phyloP scores from a whole-genome alignment of 495 filamentous ascomycete species.

The Pyronema domesticum region DNA sequence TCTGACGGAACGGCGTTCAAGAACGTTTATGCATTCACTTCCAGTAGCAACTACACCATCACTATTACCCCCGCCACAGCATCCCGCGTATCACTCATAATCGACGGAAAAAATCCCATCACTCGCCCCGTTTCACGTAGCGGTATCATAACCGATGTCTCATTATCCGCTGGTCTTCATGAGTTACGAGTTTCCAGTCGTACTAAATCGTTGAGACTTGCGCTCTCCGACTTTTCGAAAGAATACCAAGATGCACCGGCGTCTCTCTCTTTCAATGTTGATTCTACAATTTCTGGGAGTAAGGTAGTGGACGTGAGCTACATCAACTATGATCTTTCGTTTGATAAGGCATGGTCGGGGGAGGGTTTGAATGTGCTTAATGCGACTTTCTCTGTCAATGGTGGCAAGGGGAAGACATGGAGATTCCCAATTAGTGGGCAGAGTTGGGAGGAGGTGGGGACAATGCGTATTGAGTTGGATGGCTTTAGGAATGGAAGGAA shows the following conservation, averaged over 20 bases:
- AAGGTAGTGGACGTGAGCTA: conserved; percentile 33
- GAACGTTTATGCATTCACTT: conserved; percentile 27
- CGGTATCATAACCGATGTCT: neutral
- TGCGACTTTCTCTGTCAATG: conserved; percentile 32
- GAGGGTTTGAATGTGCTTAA: conserved; percentile 31
- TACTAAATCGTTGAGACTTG: too few relatives aligned
- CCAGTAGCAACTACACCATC: conserved; percentile 24
- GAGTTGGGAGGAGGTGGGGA: conserved; percentile 34
- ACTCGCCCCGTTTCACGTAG: neutral
- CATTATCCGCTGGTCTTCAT: neutral
- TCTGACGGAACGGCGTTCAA: conserved; percentile 18
- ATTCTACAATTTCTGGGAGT: conserved; percentile 18
- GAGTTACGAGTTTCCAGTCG: neutral
- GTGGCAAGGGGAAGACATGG: conserved; percentile 27
- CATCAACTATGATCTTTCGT: conserved; percentile 36
- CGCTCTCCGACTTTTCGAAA: too few relatives aligned
- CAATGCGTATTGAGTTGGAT: conserved; percentile 28
- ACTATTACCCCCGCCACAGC: conserved; percentile 13
- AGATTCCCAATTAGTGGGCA: conserved; percentile 33
- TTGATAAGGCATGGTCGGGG: conserved; percentile 28
- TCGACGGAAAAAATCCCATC: neutral
- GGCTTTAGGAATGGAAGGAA: conserved; percentile 31
- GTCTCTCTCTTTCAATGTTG: conserved; percentile 14
- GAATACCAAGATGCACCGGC: too few relatives aligned
- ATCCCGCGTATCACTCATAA: conserved; percentile 12